Conservation (phyloP, 2,329 filamentous ascomycete genomes). For the Phaeophleospora eucalypticola region DNA sequence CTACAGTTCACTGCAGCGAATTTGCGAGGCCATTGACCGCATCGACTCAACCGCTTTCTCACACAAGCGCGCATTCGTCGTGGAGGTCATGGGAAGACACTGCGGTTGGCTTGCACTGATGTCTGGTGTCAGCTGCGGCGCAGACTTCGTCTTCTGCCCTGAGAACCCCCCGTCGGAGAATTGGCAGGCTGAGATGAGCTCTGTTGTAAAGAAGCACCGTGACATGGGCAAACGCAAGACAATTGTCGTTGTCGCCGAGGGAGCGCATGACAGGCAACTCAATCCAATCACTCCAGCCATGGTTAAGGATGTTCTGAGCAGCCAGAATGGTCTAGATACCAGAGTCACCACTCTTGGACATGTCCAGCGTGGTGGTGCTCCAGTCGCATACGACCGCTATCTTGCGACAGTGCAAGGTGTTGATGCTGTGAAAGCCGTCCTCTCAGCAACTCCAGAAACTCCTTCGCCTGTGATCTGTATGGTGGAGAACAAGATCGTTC, state of each 20-base stretch:
- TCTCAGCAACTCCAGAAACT: slow-evolving; percentile 82
- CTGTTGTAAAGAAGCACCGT: slow-evolving; percentile 74
- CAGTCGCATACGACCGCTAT: slow-evolving; percentile 92
- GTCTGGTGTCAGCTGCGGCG: slow-evolving; percentile 89
- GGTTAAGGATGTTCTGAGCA: slow-evolving; percentile 83
- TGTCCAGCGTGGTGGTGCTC: slow-evolving; percentile 90
- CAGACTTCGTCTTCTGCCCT: slow-evolving; percentile 95
- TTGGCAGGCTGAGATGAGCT: slow-evolving; percentile 86
- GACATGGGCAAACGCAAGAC: slow-evolving; percentile 90
- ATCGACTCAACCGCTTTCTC: slow-evolving; percentile 94
- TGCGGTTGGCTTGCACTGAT: slow-evolving; percentile 97
- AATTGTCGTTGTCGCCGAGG: slow-evolving; percentile 96
- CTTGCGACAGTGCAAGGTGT: slow-evolving; percentile 89
- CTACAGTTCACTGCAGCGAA: slow-evolving; percentile 87
- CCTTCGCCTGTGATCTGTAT: slow-evolving; percentile 95
- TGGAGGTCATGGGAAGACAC: slow-evolving; percentile 97
- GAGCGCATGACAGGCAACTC: slow-evolving; percentile 78
- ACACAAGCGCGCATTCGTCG: slow-evolving; percentile 92
- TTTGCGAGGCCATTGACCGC: slow-evolving; percentile 93
- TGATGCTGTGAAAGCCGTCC: slow-evolving; percentile 85
- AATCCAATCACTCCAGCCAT: slow-evolving; percentile 76
- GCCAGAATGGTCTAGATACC: slow-evolving; percentile 79
- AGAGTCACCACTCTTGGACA: slow-evolving; percentile 93
- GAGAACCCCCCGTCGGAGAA: slow-evolving; percentile 84
- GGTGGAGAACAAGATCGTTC: slow-evolving; percentile 94